phyloP scores from a whole-genome alignment of 1,284 basidiomycete genomes.

The Microbotryum lychnidis-dioicae region DNA sequence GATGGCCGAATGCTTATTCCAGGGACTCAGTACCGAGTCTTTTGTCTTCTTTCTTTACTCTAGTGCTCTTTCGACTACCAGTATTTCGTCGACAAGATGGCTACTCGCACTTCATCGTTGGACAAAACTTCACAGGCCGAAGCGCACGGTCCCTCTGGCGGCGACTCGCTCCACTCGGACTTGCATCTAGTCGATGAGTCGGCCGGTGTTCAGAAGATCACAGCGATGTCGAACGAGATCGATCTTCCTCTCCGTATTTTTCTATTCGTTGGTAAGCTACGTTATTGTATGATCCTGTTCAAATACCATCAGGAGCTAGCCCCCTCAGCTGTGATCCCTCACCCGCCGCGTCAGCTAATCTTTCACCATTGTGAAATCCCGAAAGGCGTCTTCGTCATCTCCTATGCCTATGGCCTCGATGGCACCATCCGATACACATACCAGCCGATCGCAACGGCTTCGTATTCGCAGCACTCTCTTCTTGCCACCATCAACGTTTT shows the following conservation, averaged over 20 bases:
- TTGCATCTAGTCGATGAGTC: neutral
- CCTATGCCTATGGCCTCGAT: slow-evolving; percentile 41
- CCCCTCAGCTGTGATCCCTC: neutral
- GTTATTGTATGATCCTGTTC: neutral
- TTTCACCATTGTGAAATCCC: neutral
- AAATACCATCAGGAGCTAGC: neutral
- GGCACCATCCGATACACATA: slow-evolving; percentile 37
- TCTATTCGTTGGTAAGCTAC: neutral
- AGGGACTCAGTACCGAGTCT: too few species aligned
- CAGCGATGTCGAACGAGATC: neutral
- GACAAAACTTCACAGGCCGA: too few species aligned
- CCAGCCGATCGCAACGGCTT: slow-evolving; percentile 24
- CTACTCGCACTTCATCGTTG: too few species aligned
- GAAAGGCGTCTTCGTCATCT: slow-evolving; percentile 24
- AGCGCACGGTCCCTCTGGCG: too few species aligned
- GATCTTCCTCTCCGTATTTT: neutral
- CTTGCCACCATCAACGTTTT: slow-evolving; percentile 39
- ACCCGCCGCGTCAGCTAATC: neutral
- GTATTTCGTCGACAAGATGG: too few species aligned
- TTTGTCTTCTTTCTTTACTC: too few species aligned
- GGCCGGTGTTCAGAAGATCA: neutral
- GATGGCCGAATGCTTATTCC: too few species aligned
- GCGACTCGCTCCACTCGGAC: too few species aligned
- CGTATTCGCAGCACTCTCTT: slow-evolving; percentile 34
- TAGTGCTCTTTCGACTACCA: too few species aligned